phyloP scores from a whole-genome alignment of 768 basidiomycete species.

The Nidula microcarpa region DNA sequence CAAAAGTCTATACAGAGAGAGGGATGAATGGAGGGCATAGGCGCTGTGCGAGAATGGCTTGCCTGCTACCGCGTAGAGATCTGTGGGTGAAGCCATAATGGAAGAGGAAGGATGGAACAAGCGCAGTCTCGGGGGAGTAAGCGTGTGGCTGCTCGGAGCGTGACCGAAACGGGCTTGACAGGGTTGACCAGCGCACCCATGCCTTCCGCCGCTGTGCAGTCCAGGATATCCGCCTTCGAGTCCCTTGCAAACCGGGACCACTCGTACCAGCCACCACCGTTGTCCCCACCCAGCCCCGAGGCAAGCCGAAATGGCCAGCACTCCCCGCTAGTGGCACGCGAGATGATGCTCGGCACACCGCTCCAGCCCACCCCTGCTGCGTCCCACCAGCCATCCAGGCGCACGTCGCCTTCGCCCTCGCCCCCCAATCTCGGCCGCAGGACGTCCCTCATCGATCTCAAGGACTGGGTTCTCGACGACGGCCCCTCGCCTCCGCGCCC shows the following conservation, averaged over 20 bases:
- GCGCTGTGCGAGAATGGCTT: constrained; percentile 1
- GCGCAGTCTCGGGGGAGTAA: too few relatives aligned
- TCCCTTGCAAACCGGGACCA: constrained; percentile 25
- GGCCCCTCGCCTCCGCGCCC: constrained; percentile 30
- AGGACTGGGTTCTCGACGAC: constrained; percentile 72
- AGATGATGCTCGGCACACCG: constrained; percentile 46
- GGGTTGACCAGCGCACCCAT: constrained; percentile 2
- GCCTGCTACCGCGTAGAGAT: constrained; percentile 82
- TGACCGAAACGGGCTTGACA: neutral
- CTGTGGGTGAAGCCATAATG: constrained; percentile 14
- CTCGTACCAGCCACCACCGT: constrained; percentile 16
- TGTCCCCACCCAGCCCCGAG: constrained; percentile 9
- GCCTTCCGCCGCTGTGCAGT: constrained; percentile 39
- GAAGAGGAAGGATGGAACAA: constrained; percentile 2
- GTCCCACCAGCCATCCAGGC: constrained; percentile 24
- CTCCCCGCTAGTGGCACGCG: constrained; percentile 26
- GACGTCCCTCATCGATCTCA: constrained; percentile 66
- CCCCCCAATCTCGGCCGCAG: constrained; percentile 47
- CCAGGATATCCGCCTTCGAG: constrained; percentile 66
- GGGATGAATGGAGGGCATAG: constrained; percentile 1
- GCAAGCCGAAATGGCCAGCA: constrained; percentile 9
- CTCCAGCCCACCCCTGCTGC: constrained; percentile 35
- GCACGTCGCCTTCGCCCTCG: constrained; percentile 38
- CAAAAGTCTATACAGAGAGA: constrained; percentile 64
- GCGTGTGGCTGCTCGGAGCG: too few relatives aligned